Evolutionary conservation across 371 early-diverging fungal genomes (phyloP), one percentile per base, ranked within the genome.

Genomic region (Dichotomocladium elegans): DNA sequence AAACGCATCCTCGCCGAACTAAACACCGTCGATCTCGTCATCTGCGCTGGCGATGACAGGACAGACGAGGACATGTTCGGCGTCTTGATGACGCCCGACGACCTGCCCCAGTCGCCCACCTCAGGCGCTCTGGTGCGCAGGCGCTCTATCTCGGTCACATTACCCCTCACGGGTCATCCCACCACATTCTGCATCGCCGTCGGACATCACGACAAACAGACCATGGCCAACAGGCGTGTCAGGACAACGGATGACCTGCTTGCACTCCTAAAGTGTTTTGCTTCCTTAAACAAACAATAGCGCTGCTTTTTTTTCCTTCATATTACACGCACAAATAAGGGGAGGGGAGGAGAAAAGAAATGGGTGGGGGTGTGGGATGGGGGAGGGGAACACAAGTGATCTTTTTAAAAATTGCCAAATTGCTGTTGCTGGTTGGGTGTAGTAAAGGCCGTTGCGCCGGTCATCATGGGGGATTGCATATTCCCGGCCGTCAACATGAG

Each of bases 51-150:
- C n/a, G 97, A 98, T 66, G 97, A 96, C 68, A 85, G 88, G 63
- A 97, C 98, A 2, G 98, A 98, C 61, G 96, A 96, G 65, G 97
- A 96, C 62, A 96, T 98, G 96, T 90, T 90, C 70, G 77, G 86
- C 4, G 31, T 48, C 21, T 43, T 50, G 11, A 47, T 35, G 25
- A 49, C 56, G 12, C 41, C 53, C 24, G 41, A 51, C 26, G 33
- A 34, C 10, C 26, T 34, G 2, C 27, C 53, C 11, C 25, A 33
- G 7, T 53, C 53, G 4, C 51, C 51, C 1, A 27, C 51, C 15
- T 27, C 19, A 22, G 34, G 33, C 4, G 41, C 51, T 3, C 41
- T 51, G 37, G 26, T 33, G 15, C 35, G 37, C 3, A 24, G 37
- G 8, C 35, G 37, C 3, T 43, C 53, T 3, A 45, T 41, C 11